Base-by-base conservation (phyloP, 495 filamentous ascomycete genomes). In the Cercophora sp. region DNA sequence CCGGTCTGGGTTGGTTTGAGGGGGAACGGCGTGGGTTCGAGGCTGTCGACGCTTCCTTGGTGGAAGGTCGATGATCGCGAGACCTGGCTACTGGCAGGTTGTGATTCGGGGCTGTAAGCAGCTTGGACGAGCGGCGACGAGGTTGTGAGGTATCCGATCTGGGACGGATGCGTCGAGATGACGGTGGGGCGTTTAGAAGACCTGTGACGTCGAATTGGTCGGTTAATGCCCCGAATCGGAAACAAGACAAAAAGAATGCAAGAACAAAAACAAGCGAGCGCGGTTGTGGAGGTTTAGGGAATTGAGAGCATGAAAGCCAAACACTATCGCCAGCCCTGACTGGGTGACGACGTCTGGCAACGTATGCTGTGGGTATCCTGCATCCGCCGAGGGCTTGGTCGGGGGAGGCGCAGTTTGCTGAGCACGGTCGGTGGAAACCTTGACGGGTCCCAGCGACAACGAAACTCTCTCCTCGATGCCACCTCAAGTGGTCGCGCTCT, bases 111-210 rank as follows among this genome's bases (percentile, higher is more conserved):
- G 70, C 78, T 46, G 73, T 79, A 59, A 68, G 66, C 62, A 11
- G 71, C 67, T 57, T 85, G 83, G 27, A 93, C 80, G 46, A 91
- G 70, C 24, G 89, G 90, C 22, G 90, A 91, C 13, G 88, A 92
- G 10, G 86, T 82, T 24, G 90, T 92, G 48, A 91, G 75, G 67
- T 88, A 86, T 50, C 85, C 88, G 56, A 84, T 76, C 63, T 93
- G 89, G 23, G 88, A 92, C 31, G 85, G 78, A 67, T 85, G 85
- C 24, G 83, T 76, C 29, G 29, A 83, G 48, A 78, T 52, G 70
- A 72, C 58, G 81, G 86, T 51, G 80, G 84, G 64, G 40, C 62
- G 59, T 25, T 6, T 52, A 23, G 51, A 41, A 40, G 53, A 49
- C 22, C 57, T 61, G 46, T 53, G 50, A 42, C 50, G 59, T 57